These are phyloP conservation scores for Trichoderma gracile DNA, from an alignment of 2,329 filamentous ascomycete species.

Conservation along the genomic window DNA sequence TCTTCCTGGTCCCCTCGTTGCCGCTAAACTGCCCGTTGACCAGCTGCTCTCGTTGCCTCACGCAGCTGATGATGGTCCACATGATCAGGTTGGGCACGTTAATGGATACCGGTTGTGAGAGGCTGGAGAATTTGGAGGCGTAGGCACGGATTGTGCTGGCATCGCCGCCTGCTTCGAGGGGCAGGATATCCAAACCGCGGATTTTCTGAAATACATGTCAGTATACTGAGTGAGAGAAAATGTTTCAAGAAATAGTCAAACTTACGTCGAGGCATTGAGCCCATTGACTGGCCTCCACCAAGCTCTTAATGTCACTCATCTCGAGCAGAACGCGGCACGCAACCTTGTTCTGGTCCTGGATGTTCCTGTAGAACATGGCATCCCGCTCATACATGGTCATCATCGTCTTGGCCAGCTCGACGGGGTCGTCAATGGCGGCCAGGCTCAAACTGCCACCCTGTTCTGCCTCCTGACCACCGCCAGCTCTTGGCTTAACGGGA, in stretches of 20 bases:
- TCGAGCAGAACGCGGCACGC: conserved; percentile 59
- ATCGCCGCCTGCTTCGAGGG: conserved; percentile 72
- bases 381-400: conserved; percentile 64
- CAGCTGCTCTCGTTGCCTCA: conserved; percentile 72
- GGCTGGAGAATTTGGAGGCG: conserved; percentile 76
- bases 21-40: conserved; percentile 71
- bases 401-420: conserved; percentile 61
- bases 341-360: conserved; percentile 57
- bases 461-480: conserved; percentile 40
- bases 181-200: conserved; percentile 73
- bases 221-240: neutral
- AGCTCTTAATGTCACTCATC: conserved; percentile 61
- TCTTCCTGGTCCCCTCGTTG: conserved; percentile 63
- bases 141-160: conserved; percentile 75
- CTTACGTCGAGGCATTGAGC: conserved; percentile 60
- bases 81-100: conserved; percentile 90
- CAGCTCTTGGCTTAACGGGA: conserved; percentile 72
- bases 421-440: conserved; percentile 60
- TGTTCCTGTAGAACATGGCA: conserved; percentile 60
- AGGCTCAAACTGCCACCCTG: conserved; percentile 60
- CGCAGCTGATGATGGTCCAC: conserved; percentile 89
- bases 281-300: conserved; percentile 58
- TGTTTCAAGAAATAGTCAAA: conserved; percentile 27
- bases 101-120: conserved; percentile 79
- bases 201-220: conserved; percentile 59